These are phyloP conservation scores for Crassisporium funariophilum DNA, from an alignment of 768 basidiomycete genomes.

Conservation along the genomic window DNA sequence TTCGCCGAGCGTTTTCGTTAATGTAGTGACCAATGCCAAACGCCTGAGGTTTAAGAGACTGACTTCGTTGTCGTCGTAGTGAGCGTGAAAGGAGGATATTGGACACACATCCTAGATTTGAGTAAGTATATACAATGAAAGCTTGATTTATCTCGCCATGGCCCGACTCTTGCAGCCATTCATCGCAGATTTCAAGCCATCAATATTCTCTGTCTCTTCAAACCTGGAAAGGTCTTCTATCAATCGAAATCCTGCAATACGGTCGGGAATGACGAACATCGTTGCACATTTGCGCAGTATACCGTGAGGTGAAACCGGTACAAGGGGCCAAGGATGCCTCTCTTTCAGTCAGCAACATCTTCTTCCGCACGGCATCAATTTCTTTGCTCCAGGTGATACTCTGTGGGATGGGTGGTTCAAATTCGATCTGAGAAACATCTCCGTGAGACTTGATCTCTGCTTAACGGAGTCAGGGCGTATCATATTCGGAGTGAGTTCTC, in stretches of 20 bases:
- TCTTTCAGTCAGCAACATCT: slow-evolving; percentile 33
- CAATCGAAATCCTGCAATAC: not conserved
- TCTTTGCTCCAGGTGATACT: slow-evolving; percentile 21
- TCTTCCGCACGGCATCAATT: slow-evolving; percentile 26
- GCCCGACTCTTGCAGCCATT: slow-evolving; percentile 28
- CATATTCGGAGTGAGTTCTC: slow-evolving; percentile 75
- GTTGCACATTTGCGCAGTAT: slow-evolving; percentile 49
- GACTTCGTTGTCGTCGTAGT: too few relatives aligned
- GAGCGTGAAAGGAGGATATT: too few relatives aligned
- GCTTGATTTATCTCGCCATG: too few relatives aligned
- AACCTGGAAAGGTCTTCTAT: slow-evolving; percentile 41
- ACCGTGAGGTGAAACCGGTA: slow-evolving; percentile 47
- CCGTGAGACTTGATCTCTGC: not conserved
- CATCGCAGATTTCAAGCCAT: slow-evolving; percentile 38
- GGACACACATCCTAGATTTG: too few relatives aligned
- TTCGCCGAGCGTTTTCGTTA: too few relatives aligned
- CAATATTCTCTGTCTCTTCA: slow-evolving; percentile 38
- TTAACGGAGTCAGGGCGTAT: slow-evolving; percentile 33
- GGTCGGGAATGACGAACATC: slow-evolving; percentile 35
- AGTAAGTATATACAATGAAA: not conserved
- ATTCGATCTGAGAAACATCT: slow-evolving; percentile 36
- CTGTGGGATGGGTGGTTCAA: slow-evolving; percentile 40
- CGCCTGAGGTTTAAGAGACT: too few relatives aligned
- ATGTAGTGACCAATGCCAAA: too few relatives aligned
- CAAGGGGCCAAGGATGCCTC: slow-evolving; percentile 40